Conservation (phyloP, 1,284 basidiomycete genomes). For the Heterobasidion parviporum region DNA sequence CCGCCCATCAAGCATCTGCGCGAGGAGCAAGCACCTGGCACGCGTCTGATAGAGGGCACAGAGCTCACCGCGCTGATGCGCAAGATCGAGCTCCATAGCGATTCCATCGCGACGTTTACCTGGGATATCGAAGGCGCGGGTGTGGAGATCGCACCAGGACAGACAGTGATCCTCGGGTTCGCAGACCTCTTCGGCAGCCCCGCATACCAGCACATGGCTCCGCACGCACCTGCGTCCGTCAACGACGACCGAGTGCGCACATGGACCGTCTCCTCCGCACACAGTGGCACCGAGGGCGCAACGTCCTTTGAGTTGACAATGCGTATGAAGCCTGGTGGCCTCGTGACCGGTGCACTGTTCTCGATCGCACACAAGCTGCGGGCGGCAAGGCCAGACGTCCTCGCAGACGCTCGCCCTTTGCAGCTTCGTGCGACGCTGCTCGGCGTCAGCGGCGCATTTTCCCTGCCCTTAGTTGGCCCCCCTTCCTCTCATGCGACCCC, state of each 20-base stretch:
- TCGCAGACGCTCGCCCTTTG: constrained; percentile 27
- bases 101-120: constrained; percentile 45
- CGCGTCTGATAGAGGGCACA: constrained; percentile 16
- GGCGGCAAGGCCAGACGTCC: constrained; percentile 27
- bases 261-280: constrained; percentile 48
- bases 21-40: constrained; percentile 27
- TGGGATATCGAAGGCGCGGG: constrained; percentile 30
- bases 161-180: constrained; percentile 49
- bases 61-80: constrained; percentile 27
- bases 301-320: constrained; percentile 37
- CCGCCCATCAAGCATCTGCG: constrained; percentile 47
- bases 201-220: constrained; percentile 43
- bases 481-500: not conserved
- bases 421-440: constrained; percentile 23
- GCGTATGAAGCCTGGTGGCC: constrained; percentile 42
- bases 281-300: constrained; percentile 13
- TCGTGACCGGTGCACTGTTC: constrained; percentile 45
- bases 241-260: constrained; percentile 62
- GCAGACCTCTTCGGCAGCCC: constrained; percentile 36
- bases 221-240: constrained; percentile 32
- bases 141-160: constrained; percentile 35
- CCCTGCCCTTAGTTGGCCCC: constrained; percentile 11
- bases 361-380: constrained; percentile 31
- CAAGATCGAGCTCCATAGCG: constrained; percentile 34
- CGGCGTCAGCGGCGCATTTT: constrained; percentile 31